Evolutionary conservation across 495 filamentous ascomycete genomes (phyloP), one percentile per base, ranked within the genome.

Genomic region (Talaromyces proteolyticus): DNA sequence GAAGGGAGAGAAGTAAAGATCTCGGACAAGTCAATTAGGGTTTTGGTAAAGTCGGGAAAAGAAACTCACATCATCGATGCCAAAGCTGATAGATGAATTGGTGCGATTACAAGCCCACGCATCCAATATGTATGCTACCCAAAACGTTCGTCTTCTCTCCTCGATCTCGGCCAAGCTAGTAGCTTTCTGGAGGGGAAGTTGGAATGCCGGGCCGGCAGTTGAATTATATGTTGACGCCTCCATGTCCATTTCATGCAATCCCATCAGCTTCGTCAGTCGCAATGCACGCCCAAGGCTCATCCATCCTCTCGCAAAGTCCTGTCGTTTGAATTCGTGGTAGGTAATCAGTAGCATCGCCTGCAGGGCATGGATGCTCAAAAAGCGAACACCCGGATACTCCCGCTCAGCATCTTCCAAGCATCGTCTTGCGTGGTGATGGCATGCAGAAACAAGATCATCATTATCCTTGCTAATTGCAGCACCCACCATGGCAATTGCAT

Each of bases 221-320:
- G 6, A 10, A 2, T 41, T 7, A 41, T 17, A 18, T 14, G 38
- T 16, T 17, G 38, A 41, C 11, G 14, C 14, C 38, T 41, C 22
- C 24, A 4, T 61, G 48, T 82, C 78, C 4, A 80, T 50, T 39
- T 78, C 74, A 45, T 79, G 68, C 7, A 81, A 57, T 8, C 68
- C 66, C 43, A 72, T 60, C 0, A 78, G 60, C 52, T 79, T 72
- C 0, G 79, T 67, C 0, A 81, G 58, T 0, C 78, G 71, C 50
- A 80, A 78, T 0, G 73, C 72, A 4, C 76, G 63, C 0, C 78
- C 79, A 0, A 75, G 74, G 16, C 38, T 41, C 38, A 41, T 41
- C 38, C 38, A 41, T 18, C 38, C 38, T 10, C 38, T 41, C 14
- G 38, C 8, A 17, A 41, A 41, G 2, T 17, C 38, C 14, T 41